These are phyloP conservation scores for Nigrograna mackinnonii DNA, from an alignment of 2,329 filamentous ascomycete genomes.

Conservation along the genomic window DNA sequence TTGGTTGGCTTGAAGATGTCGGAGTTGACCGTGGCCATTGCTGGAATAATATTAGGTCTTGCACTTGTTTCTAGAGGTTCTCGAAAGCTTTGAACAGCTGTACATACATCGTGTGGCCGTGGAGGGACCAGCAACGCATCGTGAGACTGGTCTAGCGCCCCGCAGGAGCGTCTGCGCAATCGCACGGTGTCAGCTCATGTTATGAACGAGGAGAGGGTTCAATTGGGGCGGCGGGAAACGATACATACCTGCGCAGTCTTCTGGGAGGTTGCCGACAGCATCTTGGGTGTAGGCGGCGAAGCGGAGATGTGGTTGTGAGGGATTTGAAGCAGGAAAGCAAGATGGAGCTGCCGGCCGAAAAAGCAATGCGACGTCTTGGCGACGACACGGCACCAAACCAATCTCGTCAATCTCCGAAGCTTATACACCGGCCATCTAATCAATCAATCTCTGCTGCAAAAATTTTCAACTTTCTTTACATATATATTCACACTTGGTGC, in stretches of 20 bases:
- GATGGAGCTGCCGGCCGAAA: conserved; percentile 37
- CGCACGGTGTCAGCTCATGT: conserved; percentile 26
- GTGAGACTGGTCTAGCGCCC: conserved; percentile 52
- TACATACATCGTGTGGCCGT: conserved; percentile 59
- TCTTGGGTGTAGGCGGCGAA: conserved; percentile 33
- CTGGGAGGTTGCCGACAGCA: conserved; percentile 50
- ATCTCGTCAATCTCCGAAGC: conserved; percentile 10
- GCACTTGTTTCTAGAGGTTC: background rate
- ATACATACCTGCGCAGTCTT: conserved; percentile 53
- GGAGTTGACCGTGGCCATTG: conserved; percentile 71
- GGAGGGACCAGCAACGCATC: conserved; percentile 53
- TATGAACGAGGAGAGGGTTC: conserved; percentile 8
- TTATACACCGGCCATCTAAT: conserved; percentile 1
- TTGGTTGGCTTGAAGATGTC: conserved; percentile 99
- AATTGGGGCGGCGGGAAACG: conserved; percentile 24
- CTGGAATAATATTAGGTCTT: conserved; percentile 13
- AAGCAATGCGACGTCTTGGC: conserved; percentile 35
- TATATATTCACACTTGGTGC: no score
- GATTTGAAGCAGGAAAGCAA: conserved; percentile 37
- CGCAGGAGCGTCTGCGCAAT: conserved; percentile 58
- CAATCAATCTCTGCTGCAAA: conserved; percentile 11
- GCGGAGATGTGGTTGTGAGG: conserved; percentile 32
- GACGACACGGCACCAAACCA: conserved; percentile 20
- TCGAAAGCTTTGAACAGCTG: background rate
- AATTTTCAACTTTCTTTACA: no score